Evolutionary conservation across 2,329 filamentous ascomycete species (phyloP), one percentile per base, ranked within the genome.

Genomic region (Aspergillus vadensis): DNA sequence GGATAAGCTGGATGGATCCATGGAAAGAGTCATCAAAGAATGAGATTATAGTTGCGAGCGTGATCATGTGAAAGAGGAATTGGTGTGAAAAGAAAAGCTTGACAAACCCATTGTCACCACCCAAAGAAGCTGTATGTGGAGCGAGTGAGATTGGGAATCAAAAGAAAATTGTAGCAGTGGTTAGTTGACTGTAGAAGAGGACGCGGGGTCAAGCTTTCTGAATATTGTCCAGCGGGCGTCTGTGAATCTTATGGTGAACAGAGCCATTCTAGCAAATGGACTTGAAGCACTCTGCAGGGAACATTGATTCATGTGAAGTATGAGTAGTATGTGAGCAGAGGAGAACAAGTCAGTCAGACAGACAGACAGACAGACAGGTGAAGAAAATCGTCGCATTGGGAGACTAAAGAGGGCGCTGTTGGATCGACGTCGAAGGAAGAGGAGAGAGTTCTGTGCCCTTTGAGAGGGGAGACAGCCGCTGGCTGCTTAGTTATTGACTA

Each of bases 1-100:
- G 47, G 25, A 50, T 50, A 50, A 30, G 23, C 47, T 50, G 32
- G 47, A 50, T 50, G 25, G 47, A 30, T 19, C 47, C 47, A 50
- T 50, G 47, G 47, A 50, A 49, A 50, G 23, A 30, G 5, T n/a
- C n/a, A 30, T 19, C 47, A 12, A 36, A n/a, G 25, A 50, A 17
- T 30, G 47, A 30, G 5, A 14, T 50, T 30, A 50, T 50, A 50
- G 47, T 30, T 44, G 41, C 41, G 21, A 17, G 10, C 4, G 25
- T 7, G 25, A 32, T 36, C 47, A 50, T 36, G 54, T 56, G 41
- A 30, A 55, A 39, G 8, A 14, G 25, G 27, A 17, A 12, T 2
- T 27, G 52, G 10, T 3, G 25, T 32, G n/a, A n/a, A 50, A 23
- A 8, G 25, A 27, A 27, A 23, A n/a, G 10, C 41, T 44, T 44